Percentiles rank a stretch among this genome's conserved stretches.
These are phyloP conservation scores for Hypoxylon lienhwacheense DNA, from an alignment of 495 filamentous ascomycete species.

Conservation along the genomic window DNA sequence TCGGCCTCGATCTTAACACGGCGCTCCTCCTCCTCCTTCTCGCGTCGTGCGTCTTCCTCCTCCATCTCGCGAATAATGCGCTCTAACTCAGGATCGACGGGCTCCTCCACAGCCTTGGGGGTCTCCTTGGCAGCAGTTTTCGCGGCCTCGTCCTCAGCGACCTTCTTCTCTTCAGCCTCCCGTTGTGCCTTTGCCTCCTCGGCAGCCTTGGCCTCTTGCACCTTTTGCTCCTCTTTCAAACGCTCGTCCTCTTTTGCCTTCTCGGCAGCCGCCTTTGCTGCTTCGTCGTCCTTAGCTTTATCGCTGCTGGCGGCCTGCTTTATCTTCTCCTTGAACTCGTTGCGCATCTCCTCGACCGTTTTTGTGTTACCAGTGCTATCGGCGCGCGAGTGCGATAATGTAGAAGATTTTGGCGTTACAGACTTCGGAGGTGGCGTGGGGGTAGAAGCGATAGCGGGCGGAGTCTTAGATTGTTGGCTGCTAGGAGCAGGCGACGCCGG, in stretches of 20 bases:
- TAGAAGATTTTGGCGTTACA: conserved; percentile 45
- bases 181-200: conserved; percentile 64
- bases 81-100: conserved; percentile 47
- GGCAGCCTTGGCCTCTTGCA: conserved; percentile 66
- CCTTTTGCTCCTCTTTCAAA: conserved; percentile 54
- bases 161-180: conserved; percentile 51
- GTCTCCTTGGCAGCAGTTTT: conserved; percentile 46
- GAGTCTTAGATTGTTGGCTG: conserved; percentile 55
- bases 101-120: conserved; percentile 41
- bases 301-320: conserved; percentile 45
- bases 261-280: conserved; percentile 47
- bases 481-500: conserved; percentile 52
- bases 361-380: conserved; percentile 50
- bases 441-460: conserved; percentile 54
- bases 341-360: conserved; percentile 53
- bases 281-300: conserved; percentile 47
- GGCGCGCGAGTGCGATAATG: conserved; percentile 49
- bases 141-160: conserved; percentile 47
- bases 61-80: conserved; percentile 57
- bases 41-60: conserved; percentile 54
- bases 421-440: conserved; percentile 56
- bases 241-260: conserved; percentile 39
- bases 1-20: conserved; percentile 57
- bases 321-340: conserved; percentile 56
- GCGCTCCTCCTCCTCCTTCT: conserved; percentile 53